Evolutionary conservation across 2,329 filamentous ascomycete genomes (phyloP).

Genomic region (Talaromyces amestolkiae): DNA sequence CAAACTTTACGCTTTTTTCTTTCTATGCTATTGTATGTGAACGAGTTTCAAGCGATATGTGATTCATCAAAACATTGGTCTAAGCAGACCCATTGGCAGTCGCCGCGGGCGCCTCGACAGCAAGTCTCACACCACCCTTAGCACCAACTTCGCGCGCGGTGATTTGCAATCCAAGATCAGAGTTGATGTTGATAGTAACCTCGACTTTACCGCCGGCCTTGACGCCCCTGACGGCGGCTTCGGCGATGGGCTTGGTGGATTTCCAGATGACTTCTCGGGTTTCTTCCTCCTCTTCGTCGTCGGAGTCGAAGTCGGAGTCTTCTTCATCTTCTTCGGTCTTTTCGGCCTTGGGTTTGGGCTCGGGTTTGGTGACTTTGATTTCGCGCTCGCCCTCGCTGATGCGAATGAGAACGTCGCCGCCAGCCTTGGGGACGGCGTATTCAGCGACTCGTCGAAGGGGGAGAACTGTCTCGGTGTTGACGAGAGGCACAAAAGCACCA

Average conservation of each 20-base stretch:
- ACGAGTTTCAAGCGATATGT: neutral
- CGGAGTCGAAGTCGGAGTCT: conserved; percentile 62
- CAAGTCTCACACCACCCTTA: conserved; percentile 76
- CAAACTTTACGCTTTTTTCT: neutral
- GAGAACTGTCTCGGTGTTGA: conserved; percentile 82
- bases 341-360: conserved; percentile 68
- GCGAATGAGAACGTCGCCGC: conserved; percentile 84
- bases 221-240: conserved; percentile 77
- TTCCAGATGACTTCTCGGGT: conserved; percentile 90
- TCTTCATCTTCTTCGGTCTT: conserved; percentile 58
- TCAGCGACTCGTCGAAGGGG: conserved; percentile 83
- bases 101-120: conserved; percentile 44
- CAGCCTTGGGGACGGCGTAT: conserved; percentile 71
- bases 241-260: conserved; percentile 75
- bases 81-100: conserved; percentile 35
- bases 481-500: conserved; percentile 71
- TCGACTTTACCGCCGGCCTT: conserved; percentile 91
- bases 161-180: conserved; percentile 75
- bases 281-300: conserved; percentile 68
- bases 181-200: conserved; percentile 83
- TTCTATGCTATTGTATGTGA: conserved; percentile 2
- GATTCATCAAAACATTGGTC: neutral
- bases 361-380: conserved; percentile 89
- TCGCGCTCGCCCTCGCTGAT: conserved; percentile 84
- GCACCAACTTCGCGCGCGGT: conserved; percentile 82